Evolutionary conservation across 495 filamentous ascomycete species (phyloP).

Genomic region (Penicillium roqueforti): DNA sequence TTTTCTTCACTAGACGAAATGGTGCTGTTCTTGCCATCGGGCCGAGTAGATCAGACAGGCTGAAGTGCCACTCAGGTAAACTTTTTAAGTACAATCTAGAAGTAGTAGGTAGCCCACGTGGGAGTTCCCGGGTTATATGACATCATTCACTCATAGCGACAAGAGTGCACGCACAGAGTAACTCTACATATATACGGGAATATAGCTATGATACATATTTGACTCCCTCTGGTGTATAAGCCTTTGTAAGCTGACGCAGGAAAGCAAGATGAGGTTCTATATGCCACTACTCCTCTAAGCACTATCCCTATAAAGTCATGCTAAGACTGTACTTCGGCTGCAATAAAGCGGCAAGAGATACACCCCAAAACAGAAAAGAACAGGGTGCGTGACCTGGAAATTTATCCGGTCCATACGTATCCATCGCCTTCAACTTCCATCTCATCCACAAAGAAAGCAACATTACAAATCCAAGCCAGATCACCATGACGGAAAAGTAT

Average conservation of each 20-base stretch:
- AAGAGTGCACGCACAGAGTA: not conserved
- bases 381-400: not conserved
- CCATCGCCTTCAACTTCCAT: not conserved
- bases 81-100: too few relatives aligned
- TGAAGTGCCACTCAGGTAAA: not conserved
- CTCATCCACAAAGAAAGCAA: not conserved
- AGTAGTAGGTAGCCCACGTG: not conserved
- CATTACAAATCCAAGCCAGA: not conserved
- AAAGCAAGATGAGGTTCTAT: too few relatives aligned
- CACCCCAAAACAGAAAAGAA: not conserved
- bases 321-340: not conserved
- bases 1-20: not conserved
- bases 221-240: too few relatives aligned
- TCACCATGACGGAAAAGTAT: conserved; percentile 26
- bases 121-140: not conserved
- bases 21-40: not conserved
- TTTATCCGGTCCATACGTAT: not conserved
- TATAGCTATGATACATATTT: too few relatives aligned
- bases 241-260: too few relatives aligned
- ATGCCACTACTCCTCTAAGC: too few relatives aligned
- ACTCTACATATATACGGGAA: not conserved
- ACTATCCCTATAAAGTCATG: not conserved
- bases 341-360: not conserved
- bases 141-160: not conserved
- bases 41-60: not conserved